Evolutionary conservation across 2,329 filamentous ascomycete species (phyloP).

Genomic region (Colletotrichum cordylinicola): DNA sequence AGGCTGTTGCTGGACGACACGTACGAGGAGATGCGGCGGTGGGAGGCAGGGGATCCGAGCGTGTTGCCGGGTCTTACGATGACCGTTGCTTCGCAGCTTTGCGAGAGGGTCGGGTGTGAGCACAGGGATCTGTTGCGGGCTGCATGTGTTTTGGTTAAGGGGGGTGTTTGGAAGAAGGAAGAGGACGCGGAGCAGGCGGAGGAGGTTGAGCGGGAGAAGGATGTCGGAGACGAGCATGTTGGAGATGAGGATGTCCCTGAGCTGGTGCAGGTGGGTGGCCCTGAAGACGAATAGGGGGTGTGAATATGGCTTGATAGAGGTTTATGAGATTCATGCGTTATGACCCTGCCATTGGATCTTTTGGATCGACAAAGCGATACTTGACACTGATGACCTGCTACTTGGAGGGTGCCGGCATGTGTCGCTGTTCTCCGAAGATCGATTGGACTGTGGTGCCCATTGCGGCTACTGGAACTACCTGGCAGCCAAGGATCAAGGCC

Average conservation of each 20-base stretch:
- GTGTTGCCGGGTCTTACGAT: constrained; percentile 20
- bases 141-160: constrained; percentile 8
- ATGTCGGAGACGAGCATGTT: background rate
- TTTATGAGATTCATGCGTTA: constrained; percentile 2
- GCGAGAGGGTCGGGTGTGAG: constrained; percentile 7
- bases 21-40: constrained; percentile 18
- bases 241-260: background rate
- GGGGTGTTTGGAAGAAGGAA: background rate
- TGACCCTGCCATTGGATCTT: background rate
- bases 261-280: background rate
- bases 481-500: background rate
- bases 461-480: fast-evolving
- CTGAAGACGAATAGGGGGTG: background rate
- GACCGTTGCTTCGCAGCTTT: constrained; percentile 3
- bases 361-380: background rate
- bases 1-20: constrained; percentile 15
- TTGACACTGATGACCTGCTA: background rate
- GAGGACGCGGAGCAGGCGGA: background rate
- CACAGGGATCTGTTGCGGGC: background rate
- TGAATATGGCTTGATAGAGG: background rate
- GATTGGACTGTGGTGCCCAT: background rate
- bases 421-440: background rate
- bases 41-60: constrained; percentile 17
- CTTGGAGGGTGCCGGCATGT: background rate
- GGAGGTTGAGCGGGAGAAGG: background rate